Conservation (phyloP, 2,329 filamentous ascomycete genomes). For the Calonectria fujianensis region DNA sequence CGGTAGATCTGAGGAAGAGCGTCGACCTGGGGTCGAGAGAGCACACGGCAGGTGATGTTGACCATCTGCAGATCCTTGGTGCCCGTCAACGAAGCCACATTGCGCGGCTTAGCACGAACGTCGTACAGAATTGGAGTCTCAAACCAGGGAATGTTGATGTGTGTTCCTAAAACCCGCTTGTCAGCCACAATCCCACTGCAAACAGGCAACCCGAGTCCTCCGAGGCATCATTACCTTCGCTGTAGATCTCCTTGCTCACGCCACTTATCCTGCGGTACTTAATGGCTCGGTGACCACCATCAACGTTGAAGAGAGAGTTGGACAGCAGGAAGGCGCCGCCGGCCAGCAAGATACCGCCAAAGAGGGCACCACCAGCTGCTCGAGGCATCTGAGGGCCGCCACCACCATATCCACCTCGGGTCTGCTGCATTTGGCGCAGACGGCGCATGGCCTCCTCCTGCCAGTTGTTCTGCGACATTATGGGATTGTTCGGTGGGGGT, state of each 20-base stretch:
- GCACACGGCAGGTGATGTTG: constrained; percentile 99
- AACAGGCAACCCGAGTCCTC: constrained; percentile 37
- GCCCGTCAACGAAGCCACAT: constrained; percentile 96
- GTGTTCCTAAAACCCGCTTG: constrained; percentile 79
- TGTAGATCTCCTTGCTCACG: constrained; percentile 97
- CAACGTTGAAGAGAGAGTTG: constrained; percentile 86
- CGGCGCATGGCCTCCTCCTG: constrained; percentile 71
- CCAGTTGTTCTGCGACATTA: constrained; percentile 64
- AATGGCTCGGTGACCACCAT: constrained; percentile 98
- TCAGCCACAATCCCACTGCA: constrained; percentile 43
- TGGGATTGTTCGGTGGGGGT: constrained; percentile 32
- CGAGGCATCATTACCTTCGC: constrained; percentile 80
- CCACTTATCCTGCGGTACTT: constrained; percentile 96
- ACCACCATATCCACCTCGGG: constrained; percentile 65
- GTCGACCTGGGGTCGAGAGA: constrained; percentile 90
- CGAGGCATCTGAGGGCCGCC: constrained; percentile 66
- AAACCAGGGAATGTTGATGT: constrained; percentile 96
- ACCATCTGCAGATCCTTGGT: constrained; percentile 99
- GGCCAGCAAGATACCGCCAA: constrained; percentile 65
- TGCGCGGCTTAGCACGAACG: constrained; percentile 97
- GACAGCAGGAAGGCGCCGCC: constrained; percentile 72
- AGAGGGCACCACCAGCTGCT: constrained; percentile 63
- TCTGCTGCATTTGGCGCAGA: constrained; percentile 69
- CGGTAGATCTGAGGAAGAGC: constrained; percentile 97
- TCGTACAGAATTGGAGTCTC: constrained; percentile 98